Evolutionary conservation across 306 rosid species (phyloP).

Genomic region (Cicer cuneatum): DNA sequence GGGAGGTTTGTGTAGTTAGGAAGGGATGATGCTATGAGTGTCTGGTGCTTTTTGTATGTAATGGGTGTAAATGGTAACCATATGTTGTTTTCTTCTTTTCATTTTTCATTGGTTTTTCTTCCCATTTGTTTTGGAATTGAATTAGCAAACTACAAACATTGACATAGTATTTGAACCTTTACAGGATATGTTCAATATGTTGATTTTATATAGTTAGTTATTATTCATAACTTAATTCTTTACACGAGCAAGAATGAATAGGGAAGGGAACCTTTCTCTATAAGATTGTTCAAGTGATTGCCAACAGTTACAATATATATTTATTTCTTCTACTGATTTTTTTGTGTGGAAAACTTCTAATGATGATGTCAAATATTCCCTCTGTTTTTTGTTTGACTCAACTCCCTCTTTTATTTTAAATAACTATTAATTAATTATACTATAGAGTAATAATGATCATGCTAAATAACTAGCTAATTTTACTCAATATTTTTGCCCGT

Average conservation of each 20-base stretch:
- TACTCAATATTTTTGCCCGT: too few species aligned
- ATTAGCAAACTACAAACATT: constrained; percentile 45
- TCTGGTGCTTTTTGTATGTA: constrained; percentile 65
- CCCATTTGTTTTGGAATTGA: constrained; percentile 53
- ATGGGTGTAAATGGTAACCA: constrained; percentile 79
- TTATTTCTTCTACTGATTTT: too few species aligned
- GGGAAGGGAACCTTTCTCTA: not conserved
- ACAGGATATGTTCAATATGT: constrained; percentile 51
- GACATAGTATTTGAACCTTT: constrained; percentile 55
- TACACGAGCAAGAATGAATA: constrained; percentile 1
- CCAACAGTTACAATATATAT: not conserved
- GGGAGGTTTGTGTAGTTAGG: constrained; percentile 57
- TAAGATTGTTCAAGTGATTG: not conserved
- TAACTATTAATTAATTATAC: too few species aligned
- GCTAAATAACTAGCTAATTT: too few species aligned
- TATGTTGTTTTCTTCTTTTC: constrained; percentile 52
- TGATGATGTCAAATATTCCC: too few species aligned
- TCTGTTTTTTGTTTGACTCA: too few species aligned
- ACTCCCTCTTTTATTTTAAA: too few species aligned
- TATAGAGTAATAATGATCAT: too few species aligned
- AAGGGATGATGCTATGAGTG: constrained; percentile 45
- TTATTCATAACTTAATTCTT: constrained; percentile 38
- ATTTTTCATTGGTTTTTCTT: constrained; percentile 23
- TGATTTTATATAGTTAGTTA: constrained; percentile 20
- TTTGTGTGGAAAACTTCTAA: too few species aligned